phyloP scores from a whole-genome alignment of 1,139 yeast species.

The Pichia sp. region DNA sequence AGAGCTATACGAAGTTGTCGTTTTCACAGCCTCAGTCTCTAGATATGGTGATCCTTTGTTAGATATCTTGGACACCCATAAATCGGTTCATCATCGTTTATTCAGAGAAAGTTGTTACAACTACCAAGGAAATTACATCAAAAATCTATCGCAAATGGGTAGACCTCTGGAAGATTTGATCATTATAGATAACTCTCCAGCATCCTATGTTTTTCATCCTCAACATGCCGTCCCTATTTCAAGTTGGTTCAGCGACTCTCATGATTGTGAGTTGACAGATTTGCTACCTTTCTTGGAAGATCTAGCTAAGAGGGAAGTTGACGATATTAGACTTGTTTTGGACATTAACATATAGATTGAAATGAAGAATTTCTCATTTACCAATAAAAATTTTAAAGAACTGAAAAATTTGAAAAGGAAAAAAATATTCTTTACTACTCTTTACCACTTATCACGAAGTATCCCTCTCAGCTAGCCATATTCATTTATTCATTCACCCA shows the following conservation, averaged over 20 bases:
- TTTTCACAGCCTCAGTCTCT: conserved; percentile 92
- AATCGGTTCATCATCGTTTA: conserved; percentile 80
- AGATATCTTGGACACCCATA: conserved; percentile 73
- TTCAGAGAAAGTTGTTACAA: conserved; percentile 83
- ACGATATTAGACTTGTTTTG: conserved; percentile 78
- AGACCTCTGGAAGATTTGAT: conserved; percentile 82
- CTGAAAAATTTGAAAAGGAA: not conserved
- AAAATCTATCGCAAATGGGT: conserved; percentile 89
- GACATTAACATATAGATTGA: conserved; percentile 57
- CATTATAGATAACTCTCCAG: conserved; percentile 95
- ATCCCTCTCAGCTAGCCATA: not conserved
- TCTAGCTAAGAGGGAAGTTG: conserved; percentile 61
- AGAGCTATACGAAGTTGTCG: conserved; percentile 86
- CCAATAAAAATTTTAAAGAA: not conserved
- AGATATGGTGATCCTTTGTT: conserved; percentile 94
- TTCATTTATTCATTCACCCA: not conserved
- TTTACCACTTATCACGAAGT: not conserved
- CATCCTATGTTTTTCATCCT: conserved; percentile 94
- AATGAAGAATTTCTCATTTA: not conserved
- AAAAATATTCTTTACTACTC: not conserved
- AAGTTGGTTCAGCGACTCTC: conserved; percentile 97
- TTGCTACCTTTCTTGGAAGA: conserved; percentile 89
- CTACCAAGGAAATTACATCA: conserved; percentile 89
- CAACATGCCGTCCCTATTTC: conserved; percentile 98
- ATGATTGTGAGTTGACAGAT: conserved; percentile 90